Percentiles rank a stretch among this genome's conserved stretches.
phyloP scores from a whole-genome alignment of 148 eudicot species.

The Chenopodium berlandieri region DNA sequence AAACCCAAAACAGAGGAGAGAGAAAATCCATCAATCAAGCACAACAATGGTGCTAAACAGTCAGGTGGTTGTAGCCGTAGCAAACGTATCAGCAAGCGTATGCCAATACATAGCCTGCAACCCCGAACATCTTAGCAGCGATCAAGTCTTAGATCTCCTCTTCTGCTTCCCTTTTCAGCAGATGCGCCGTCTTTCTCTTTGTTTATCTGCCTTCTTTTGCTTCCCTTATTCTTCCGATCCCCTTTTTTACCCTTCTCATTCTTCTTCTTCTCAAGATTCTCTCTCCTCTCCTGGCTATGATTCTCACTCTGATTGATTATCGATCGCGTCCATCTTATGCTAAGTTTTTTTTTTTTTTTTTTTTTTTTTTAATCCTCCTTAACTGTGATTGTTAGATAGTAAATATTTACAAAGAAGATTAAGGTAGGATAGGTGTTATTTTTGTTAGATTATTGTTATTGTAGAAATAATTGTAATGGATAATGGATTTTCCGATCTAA shows the following conservation, averaged over 20 bases:
- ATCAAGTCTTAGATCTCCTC: constrained; percentile 71
- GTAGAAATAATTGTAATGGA: background rate
- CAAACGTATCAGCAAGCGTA: constrained; percentile 56
- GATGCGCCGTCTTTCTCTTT: constrained; percentile 62
- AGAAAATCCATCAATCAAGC: background rate
- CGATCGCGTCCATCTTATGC: background rate
- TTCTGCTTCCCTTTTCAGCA: constrained; percentile 79
- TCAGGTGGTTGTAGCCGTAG: constrained; percentile 54
- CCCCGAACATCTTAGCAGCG: constrained; percentile 57
- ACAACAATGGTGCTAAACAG: constrained; percentile 68
- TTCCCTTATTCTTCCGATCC: constrained; percentile 45
- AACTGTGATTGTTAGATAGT: too few relatives aligned
- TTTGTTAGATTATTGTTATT: background rate
- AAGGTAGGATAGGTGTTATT: too few relatives aligned
- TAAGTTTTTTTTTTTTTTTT: background rate
- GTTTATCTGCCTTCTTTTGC: constrained; percentile 60
- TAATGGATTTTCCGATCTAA: constrained; percentile 7
- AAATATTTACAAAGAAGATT: too few relatives aligned
- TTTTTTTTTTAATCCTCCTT: background rate
- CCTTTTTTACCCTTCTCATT: constrained; percentile 33
- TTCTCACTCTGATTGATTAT: constrained; percentile 24
- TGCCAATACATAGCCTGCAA: constrained; percentile 91
- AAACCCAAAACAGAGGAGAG: background rate
- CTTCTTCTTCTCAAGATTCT: constrained; percentile 23
- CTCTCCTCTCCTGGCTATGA: constrained; percentile 9